These are phyloP conservation scores for Porodaedalea pini DNA, from an alignment of 1,284 basidiomycete genomes.

Conservation along the genomic window DNA sequence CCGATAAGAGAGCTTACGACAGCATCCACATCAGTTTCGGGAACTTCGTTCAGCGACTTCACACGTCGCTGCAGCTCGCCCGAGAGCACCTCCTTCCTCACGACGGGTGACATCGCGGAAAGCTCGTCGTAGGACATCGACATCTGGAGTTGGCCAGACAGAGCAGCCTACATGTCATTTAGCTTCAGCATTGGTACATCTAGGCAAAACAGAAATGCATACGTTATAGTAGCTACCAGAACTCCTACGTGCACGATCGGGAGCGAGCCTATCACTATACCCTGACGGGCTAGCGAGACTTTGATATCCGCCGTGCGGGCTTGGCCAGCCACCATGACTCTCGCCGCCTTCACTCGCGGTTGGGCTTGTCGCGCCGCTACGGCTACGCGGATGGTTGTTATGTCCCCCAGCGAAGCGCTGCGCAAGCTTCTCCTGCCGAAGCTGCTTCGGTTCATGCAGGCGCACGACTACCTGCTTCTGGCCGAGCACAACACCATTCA, in stretches of 20 bases:
- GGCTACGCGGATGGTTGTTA: conserved; percentile 70
- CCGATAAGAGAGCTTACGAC: conserved; percentile 67
- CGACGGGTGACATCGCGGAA: conserved; percentile 73
- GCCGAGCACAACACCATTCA: conserved; percentile 74
- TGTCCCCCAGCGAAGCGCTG: conserved; percentile 63
- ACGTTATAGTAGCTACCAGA: conserved; percentile 83
- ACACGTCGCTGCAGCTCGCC: conserved; percentile 78
- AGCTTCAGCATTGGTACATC: not conserved
- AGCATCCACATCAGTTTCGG: conserved; percentile 52
- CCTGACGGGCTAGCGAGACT: conserved; percentile 16
- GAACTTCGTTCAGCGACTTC: conserved; percentile 50
- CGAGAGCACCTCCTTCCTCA: conserved; percentile 77
- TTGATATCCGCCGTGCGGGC: conserved; percentile 54
- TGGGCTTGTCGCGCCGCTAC: conserved; percentile 78
- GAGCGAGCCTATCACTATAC: conserved; percentile 50
- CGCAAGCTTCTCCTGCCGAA: conserved; percentile 84
- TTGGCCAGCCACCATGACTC: conserved; percentile 64
- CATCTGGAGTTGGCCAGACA: conserved; percentile 70
- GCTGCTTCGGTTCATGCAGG: conserved; percentile 85
- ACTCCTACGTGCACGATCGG: conserved; percentile 67
- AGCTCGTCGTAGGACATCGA: conserved; percentile 82
- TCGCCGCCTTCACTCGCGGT: conserved; percentile 77
- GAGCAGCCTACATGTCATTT: conserved; percentile 53
- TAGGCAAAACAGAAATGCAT: conserved; percentile 22
- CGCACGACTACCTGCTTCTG: conserved; percentile 80